Percentiles rank a stretch among this genome's conserved stretches.
Conservation (phyloP, 805 yeast genomes). For the Kazachstania taianensis region DNA sequence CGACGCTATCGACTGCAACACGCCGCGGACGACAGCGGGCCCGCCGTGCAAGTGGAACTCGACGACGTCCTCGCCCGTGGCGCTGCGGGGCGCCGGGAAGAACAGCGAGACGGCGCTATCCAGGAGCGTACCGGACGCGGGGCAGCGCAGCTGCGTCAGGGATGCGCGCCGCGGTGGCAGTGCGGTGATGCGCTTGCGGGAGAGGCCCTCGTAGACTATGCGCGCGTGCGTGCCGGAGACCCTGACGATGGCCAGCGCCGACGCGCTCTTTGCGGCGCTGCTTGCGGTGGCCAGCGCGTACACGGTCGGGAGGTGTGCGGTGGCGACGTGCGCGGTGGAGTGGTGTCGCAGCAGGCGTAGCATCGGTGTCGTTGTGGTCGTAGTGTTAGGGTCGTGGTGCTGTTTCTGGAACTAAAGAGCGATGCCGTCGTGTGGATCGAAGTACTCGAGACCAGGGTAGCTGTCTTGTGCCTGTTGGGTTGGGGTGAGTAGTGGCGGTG, state of each 20-base stretch:
- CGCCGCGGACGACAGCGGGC: conserved; percentile 64
- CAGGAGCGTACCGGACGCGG: conserved; percentile 30
- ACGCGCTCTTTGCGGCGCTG: conserved; percentile 34
- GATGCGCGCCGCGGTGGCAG: conserved; percentile 49
- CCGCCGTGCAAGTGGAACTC: conserved; percentile 96
- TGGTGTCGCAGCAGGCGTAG: too few relatives aligned
- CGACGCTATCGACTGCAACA: conserved; percentile 48
- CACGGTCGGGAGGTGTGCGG: conserved; percentile 42
- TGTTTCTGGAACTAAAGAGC: background rate
- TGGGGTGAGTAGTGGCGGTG: too few relatives aligned
- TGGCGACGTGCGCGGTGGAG: background rate
- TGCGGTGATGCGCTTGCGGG: conserved; percentile 19
- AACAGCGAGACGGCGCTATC: conserved; percentile 70
- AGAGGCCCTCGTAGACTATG: conserved; percentile 37
- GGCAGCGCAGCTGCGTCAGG: conserved; percentile 44
- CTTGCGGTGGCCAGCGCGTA: conserved; percentile 85
- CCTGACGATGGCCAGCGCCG: conserved; percentile 83
- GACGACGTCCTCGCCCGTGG: conserved; percentile 84
- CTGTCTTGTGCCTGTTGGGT: too few relatives aligned
- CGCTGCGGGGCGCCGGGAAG: conserved; percentile 67
- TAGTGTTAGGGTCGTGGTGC: background rate
- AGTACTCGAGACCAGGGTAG: too few relatives aligned
- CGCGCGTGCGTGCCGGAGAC: conserved; percentile 62
- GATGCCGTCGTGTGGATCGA: background rate
- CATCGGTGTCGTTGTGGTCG: too few relatives aligned